phyloP scores from a whole-genome alignment of 179 eudicot species.

The Dionaea muscipula region DNA sequence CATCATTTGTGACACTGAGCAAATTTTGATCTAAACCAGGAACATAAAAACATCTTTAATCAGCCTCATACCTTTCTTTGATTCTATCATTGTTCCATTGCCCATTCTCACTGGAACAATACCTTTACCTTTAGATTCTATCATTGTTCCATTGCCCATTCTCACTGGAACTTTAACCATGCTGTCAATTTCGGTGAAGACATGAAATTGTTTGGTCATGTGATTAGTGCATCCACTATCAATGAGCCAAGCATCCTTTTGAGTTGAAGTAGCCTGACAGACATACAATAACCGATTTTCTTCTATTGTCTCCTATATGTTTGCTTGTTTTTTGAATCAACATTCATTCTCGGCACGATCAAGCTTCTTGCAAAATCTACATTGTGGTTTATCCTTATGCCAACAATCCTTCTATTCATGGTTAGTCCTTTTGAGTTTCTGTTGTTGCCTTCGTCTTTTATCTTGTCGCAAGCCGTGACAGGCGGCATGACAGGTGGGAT shows the following conservation, averaged over 20 bases:
- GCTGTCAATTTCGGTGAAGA: too few species aligned
- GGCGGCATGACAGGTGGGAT: too few species aligned
- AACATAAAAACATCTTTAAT: constrained; percentile 5
- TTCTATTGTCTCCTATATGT: neutral
- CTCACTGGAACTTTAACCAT: constrained; percentile 3
- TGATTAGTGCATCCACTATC: constrained; percentile 11
- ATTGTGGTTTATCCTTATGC: constrained; percentile 3
- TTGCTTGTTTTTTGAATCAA: neutral
- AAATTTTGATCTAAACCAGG: constrained; percentile 6
- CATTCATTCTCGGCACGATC: neutral
- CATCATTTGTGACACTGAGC: constrained; percentile 7
- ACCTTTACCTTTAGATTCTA: constrained; percentile 3
- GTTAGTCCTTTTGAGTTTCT: neutral
- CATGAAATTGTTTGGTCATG: neutral
- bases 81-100: too few species aligned
- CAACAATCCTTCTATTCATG: constrained; percentile 8
- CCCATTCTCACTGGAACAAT: constrained; percentile 2
- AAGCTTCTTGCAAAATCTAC: neutral
- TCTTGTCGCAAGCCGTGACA: too few species aligned
- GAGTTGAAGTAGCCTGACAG: neutral
- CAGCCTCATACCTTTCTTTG: constrained; percentile 1
- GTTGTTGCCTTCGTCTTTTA: too few species aligned
- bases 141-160: constrained; percentile 4
- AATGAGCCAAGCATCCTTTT: constrained; percentile 5
- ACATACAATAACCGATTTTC: neutral